A percentile compares a stretch with the other conserved stretches of the same genome.
phyloP scores from a whole-genome alignment of 306 rosid species.

The Cercis canadensis region DNA sequence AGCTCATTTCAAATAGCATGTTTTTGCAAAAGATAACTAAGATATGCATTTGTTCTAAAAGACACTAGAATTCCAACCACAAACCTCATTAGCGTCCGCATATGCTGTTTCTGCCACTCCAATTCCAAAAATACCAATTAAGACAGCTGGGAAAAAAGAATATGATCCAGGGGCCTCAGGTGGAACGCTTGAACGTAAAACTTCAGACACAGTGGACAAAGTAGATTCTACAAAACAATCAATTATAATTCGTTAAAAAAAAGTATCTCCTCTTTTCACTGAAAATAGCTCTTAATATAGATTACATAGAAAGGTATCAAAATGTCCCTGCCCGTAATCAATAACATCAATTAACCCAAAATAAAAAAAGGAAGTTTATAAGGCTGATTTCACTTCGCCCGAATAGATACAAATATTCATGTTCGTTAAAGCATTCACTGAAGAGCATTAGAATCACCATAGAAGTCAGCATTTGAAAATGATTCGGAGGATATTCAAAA shows the following conservation, averaged over 20 bases:
- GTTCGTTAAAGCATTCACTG: no score
- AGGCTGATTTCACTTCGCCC: no score
- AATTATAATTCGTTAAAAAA: neutral
- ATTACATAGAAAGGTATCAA: no score
- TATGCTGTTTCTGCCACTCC: slow-evolving; percentile 52
- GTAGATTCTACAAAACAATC: slow-evolving; percentile 40
- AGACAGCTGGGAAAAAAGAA: slow-evolving; percentile 49
- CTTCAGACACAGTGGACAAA: slow-evolving; percentile 37
- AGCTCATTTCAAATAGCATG: neutral
- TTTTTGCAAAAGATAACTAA: neutral
- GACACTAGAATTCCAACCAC: neutral
- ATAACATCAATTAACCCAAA: no score
- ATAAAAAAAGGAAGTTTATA: no score
- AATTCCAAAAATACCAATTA: slow-evolving; percentile 63
- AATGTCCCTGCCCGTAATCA: no score
- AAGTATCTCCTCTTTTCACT: no score
- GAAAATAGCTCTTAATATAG: neutral
- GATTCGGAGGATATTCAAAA: no score
- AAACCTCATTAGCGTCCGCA: slow-evolving; percentile 67
- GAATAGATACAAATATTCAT: no score
- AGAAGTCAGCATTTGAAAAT: no score
- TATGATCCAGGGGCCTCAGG: slow-evolving; percentile 25
- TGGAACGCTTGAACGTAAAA: slow-evolving; percentile 31
- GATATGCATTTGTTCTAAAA: no score
- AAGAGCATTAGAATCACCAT: no score